Conservation (phyloP, 495 filamentous ascomycete species). For the Aspergillus olivimuriae region DNA sequence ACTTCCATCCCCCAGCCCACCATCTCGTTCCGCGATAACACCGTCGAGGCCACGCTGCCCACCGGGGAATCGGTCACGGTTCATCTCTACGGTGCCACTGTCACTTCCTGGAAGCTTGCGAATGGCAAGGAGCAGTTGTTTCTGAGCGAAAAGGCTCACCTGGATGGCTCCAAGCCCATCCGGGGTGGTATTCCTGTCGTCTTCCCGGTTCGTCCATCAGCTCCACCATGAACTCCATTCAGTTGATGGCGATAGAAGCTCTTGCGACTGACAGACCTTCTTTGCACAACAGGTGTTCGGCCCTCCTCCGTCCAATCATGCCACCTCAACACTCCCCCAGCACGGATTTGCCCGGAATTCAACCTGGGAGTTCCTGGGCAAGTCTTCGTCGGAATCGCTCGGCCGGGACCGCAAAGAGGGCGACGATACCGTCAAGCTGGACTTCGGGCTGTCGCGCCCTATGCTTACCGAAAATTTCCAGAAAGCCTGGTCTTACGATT, state of each 20-base stretch:
- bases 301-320: constrained; percentile 63
- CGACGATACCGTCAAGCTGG: constrained; percentile 87
- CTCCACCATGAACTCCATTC: neutral
- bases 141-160: constrained; percentile 66
- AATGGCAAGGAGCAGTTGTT: constrained; percentile 82
- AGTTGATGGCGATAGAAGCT: too few relatives aligned
- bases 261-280: too few relatives aligned
- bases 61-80: constrained; percentile 81
- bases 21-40: constrained; percentile 62
- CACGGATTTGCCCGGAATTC: constrained; percentile 94
- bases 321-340: constrained; percentile 71
- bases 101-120: constrained; percentile 84
- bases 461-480: constrained; percentile 59
- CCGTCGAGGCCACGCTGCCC: constrained; percentile 67
- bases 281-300: constrained; percentile 91
- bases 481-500: constrained; percentile 72
- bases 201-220: constrained; percentile 66
- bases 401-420: constrained; percentile 40
- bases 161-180: constrained; percentile 60
- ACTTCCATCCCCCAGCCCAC: constrained; percentile 57
- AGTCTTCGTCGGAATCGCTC: constrained; percentile 64
- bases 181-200: constrained; percentile 79
- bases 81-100: constrained; percentile 85
- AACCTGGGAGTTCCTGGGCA: constrained; percentile 57
- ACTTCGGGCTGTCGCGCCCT: constrained; percentile 78